Base-by-base conservation (phyloP, 176 grass and related monocot genomes). In the Puya raimondii region DNA sequence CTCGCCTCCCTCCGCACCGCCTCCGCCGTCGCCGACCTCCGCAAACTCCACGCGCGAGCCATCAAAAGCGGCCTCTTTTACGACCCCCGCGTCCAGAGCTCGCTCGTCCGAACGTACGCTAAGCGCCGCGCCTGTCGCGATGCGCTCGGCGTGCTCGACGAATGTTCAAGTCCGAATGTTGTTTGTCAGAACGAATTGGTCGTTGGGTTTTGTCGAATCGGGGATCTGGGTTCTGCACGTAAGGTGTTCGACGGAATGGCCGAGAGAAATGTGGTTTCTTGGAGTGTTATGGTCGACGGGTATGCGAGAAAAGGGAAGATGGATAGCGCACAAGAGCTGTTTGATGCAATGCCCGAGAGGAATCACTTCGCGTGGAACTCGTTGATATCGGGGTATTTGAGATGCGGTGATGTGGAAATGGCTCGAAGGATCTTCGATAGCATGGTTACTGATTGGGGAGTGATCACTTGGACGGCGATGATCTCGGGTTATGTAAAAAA, bases 341-440 rank as follows among this genome's bases (percentile, higher is more conserved):
- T 75, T 65, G 73, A 75, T 54, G 50, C 23, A 47, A 75, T 75
- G 73, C 73, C 73, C 0, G 49, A 65, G 23, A 75, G 50, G 16
- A 75, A 75, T 51, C 22, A 54, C 4, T 75, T 75, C 73, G 51
- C 63, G 5, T 75, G 73, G 73, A 75, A 67, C 27, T 75, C 73
- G 0, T 42, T 75, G 49, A 75, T 75, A 53, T 66, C 63, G n/a
- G 73, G 73, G 23, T 75, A 75, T 11, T 66, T 67, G 64, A 75
- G 64, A 66, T 53, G 50, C 17, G 64, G 73, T 47, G 21, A 5
- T 33, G 23, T 54, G 14, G 63, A 66, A 51, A 50, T 53, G 16
- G 73, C 73, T 10, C 63, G 63, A 18, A 53, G 25, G 15, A 75
- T 75, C 50, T 75, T 75, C 17, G 63, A 75, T 66, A 48, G 63